Evolutionary conservation across 805 yeast genomes (phyloP), one percentile per base, ranked within the genome.

Genomic region (Metschnikowia colocasiae): DNA sequence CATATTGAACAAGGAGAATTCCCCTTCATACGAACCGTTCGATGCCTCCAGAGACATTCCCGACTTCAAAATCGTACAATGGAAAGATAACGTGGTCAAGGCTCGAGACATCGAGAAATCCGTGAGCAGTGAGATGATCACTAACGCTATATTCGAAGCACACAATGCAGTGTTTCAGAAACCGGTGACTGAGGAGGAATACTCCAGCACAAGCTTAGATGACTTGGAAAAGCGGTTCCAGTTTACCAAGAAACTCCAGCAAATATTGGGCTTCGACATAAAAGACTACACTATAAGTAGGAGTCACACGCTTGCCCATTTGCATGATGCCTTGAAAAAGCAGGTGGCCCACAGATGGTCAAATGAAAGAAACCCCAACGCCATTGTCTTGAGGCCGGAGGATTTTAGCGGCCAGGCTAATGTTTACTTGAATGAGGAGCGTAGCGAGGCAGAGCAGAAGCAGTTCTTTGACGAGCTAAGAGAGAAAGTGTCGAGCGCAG

Each of bases 291-390:
- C 68, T 30, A 59, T 83, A 25, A 58, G 81, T 6, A 62, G 64
- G 45, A 55, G 78, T 5, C 71, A 68, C 50, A 63, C 68, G 12
- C 65, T 76, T 19, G 61, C 51, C 1, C 65, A 63, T 32, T 67
- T 83, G 32, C 63, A 65, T 47, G 46, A 56, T 0, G 74, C 73
- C 45, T 64, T 80, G 40, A 45, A 55, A 8, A 51, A 65, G 46
- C 60, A 74, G n/a, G 68, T 75, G 22, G 73, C 74, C 19, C 55
- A 59, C 16, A 69, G 74, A 56, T 68, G 69, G 59, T 75, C 68
- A 53, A 79, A 78, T 56, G 90, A 85, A 59, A 76, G 82, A 60
- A 79, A 82, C 58, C 90, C 94, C n/a, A 79, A 85, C 57, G 92
- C 88, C 25, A 79, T 87, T 47, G 80, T 82, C 51, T 71, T 87